Conservation (phyloP, 2,329 filamentous ascomycete species). For the Fusarium incarnatum region DNA sequence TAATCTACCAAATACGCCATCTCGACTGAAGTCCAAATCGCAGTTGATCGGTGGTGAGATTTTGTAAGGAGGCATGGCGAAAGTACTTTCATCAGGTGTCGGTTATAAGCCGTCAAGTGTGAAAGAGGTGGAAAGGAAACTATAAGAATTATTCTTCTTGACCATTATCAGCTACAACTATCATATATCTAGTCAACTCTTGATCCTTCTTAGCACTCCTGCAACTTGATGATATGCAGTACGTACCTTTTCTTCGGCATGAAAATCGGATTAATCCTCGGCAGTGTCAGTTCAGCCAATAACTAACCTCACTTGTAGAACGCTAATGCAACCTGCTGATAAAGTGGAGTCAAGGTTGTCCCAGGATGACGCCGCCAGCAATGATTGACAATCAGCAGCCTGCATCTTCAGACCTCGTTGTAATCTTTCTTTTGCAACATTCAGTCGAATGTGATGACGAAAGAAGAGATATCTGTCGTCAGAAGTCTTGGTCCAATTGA, state of each 20-base stretch:
- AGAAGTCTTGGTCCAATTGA: accelerated
- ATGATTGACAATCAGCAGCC: neutral
- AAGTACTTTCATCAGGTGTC: accelerated
- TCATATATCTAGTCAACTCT: neutral
- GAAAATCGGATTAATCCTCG: neutral
- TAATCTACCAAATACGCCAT: neutral
- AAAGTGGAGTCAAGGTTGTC: neutral
- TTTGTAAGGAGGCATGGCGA: neutral
- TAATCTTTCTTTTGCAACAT: neutral
- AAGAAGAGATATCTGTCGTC: accelerated
- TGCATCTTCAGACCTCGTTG: neutral
- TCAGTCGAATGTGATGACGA: accelerated
- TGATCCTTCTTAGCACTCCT: neutral
- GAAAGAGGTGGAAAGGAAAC: neutral
- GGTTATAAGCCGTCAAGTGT: accelerated
- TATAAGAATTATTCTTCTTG: no score
- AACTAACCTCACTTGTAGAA: neutral
- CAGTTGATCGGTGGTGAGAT: accelerated
- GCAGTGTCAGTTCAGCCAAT: accelerated
- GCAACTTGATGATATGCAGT: slow-evolving; percentile 1
- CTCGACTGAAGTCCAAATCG: neutral
- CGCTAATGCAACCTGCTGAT: slow-evolving; percentile 35
- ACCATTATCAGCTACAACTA: no score
- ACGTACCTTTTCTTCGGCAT: neutral
- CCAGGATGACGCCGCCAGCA: neutral